Evolutionary conservation across 2,329 filamentous ascomycete genomes (phyloP).

Genomic region (Stagonosporopsis rhizophila): DNA sequence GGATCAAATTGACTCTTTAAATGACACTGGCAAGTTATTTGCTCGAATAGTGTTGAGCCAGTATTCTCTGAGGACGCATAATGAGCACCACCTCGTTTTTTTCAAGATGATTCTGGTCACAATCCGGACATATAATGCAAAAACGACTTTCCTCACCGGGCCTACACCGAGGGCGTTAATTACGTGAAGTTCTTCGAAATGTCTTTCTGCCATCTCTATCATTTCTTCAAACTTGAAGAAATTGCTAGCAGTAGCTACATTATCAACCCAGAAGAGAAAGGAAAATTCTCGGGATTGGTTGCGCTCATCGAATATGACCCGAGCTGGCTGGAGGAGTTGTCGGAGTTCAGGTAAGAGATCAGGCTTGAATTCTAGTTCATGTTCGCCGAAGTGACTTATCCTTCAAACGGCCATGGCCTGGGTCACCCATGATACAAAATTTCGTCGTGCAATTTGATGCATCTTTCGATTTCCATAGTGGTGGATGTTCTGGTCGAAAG

Average conservation of each 20-base stretch:
- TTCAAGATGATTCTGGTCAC: not conserved
- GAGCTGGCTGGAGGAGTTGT: not conserved
- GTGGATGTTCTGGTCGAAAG: no score
- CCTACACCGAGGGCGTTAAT: not conserved
- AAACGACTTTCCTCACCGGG: not conserved
- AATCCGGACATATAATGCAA: not conserved
- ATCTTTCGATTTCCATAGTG: slow-evolving; percentile 4
- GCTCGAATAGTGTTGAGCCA: not conserved
- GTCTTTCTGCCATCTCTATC: not conserved
- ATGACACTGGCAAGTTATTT: not conserved
- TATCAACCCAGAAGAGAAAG: not conserved
- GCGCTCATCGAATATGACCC: not conserved
- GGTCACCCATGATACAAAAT: not conserved
- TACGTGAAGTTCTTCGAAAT: not conserved
- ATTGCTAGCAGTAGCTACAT: not conserved
- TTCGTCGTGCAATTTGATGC: slow-evolving; percentile 1
- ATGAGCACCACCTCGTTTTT: not conserved
- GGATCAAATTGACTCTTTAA: no score
- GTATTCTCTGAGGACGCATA: not conserved
- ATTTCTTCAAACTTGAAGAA: not conserved
- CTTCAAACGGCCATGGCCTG: not conserved
- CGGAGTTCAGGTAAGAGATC: not conserved
- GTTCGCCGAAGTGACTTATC: not conserved
- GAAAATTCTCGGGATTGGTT: not conserved
- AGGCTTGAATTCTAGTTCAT: not conserved